phyloP scores from a whole-genome alignment of 1,284 basidiomycete genomes.

The Cystobasidium sp. region DNA sequence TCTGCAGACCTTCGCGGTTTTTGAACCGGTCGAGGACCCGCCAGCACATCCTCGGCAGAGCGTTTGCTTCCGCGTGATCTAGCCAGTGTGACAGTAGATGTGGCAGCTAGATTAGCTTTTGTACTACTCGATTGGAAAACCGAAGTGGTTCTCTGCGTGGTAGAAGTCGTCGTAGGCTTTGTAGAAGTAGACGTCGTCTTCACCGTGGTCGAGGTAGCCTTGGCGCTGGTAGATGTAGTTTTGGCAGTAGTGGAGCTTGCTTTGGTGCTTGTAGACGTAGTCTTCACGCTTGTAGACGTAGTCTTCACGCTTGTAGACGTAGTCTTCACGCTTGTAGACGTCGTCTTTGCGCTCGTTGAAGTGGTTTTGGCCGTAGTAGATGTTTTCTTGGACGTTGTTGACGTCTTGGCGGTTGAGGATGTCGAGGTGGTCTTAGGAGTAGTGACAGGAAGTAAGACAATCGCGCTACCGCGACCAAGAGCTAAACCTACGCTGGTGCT shows the following conservation, averaged over 20 bases:
- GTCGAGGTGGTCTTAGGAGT: neutral
- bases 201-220: neutral
- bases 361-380: neutral
- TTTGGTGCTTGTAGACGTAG: neutral
- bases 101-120: neutral
- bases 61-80: slow-evolving; percentile 1
- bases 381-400: neutral
- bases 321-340: neutral
- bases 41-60: neutral
- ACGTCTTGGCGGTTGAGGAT: neutral
- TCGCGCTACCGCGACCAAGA: neutral
- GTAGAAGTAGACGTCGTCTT: too few species aligned
- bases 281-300: slow-evolving; percentile 12
- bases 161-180: too few species aligned
- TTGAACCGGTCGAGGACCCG: neutral
- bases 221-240: neutral
- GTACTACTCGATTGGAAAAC: neutral
- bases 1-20: slow-evolving; percentile 1
- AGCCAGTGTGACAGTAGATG: neutral
- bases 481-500: neutral
- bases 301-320: neutral
- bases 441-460: slow-evolving; percentile 22
- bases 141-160: too few species aligned
- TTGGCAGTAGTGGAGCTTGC: slow-evolving; percentile 1
- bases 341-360: neutral